Evolutionary conservation across 257 asterid genomes (phyloP).

Genomic region (Solanum chiquidenum): DNA sequence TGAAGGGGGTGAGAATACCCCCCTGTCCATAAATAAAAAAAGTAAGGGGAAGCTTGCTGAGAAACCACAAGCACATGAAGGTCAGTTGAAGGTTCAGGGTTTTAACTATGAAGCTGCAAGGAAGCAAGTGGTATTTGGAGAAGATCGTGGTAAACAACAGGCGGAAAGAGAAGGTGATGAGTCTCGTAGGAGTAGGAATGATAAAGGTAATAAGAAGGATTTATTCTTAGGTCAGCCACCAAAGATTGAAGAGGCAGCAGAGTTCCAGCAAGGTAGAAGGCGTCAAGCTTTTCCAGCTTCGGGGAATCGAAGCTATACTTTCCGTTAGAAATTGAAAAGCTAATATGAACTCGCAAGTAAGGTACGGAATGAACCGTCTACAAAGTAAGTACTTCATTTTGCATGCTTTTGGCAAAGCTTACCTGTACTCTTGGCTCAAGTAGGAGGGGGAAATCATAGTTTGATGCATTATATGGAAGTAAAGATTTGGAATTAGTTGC

Average conservation of each 20-base stretch:
- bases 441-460: background rate
- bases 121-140: constrained; percentile 51
- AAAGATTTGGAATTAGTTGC: background rate
- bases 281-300: constrained; percentile 93
- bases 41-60: constrained; percentile 10
- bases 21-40: constrained; percentile 30
- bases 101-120: constrained; percentile 73
- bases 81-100: constrained; percentile 32
- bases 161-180: constrained; percentile 8
- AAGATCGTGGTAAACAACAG: background rate
- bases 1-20: constrained; percentile 41
- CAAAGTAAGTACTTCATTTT: constrained; percentile 6
- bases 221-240: constrained; percentile 1
- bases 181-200: constrained; percentile 9
- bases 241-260: constrained; percentile 26
- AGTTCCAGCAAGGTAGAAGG: constrained; percentile 60
- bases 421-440: background rate
- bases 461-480: background rate
- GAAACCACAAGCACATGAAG: constrained; percentile 20
- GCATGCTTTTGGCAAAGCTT: background rate
- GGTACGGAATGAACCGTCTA: constrained; percentile 1
- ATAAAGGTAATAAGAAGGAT: constrained; percentile 25
- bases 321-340: constrained; percentile 21
- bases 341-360: background rate
- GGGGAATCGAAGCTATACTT: constrained; percentile 84